Base-by-base conservation (phyloP, 2,329 filamentous ascomycete species). In the Fusarium algeriense region DNA sequence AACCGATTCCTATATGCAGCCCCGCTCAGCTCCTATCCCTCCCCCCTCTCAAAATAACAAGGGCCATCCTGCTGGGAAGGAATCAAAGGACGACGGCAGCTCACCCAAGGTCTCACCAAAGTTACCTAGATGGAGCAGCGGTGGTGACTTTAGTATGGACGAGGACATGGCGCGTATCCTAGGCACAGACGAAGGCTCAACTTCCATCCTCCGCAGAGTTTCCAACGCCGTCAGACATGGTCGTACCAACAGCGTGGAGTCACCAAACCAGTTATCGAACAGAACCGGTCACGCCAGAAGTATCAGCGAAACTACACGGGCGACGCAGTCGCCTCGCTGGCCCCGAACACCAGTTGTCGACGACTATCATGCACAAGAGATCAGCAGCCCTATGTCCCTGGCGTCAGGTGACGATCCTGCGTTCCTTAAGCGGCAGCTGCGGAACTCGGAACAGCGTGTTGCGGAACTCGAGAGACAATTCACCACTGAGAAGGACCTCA, bases 171-270 rank as follows among this genome's bases (percentile, higher is more conserved):
- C 93, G 58, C 91, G 95, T 62, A 95, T 98, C 63, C 85, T 97
- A 65, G 92, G 90, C 43, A 91, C 89, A 23, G 93, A 95, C 66
- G 93, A 94, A 78, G 86, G 87, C 45, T 91, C 90, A 35, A 91
- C 93, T 30, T 95, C 93, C 2, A 92, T 98, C 67, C 85, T 98
- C 69, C 92, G 93, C 62, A 90, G 94, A 56, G 93, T 98, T 43
- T 98, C 96, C 11, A 97, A 97, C 78, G 95, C 93, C 54, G 94
- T 98, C 62, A 93, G 94, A 70, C 96, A 98, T 81, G 94, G 94
- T 59, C 91, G 96, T 71, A 97, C 93, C 78, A 93, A 91, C 80
- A 98, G 95, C 79, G 89, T 93, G 69, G 89, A 91, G 73, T 75
- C 73, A 35, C 84, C 85, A 30, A 83, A 82, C 74, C 83, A 80